Percentiles rank a stretch among this genome's conserved stretches.
phyloP scores from a whole-genome alignment of 1,284 basidiomycete species.

The Cystobasidiaceae sp. region DNA sequence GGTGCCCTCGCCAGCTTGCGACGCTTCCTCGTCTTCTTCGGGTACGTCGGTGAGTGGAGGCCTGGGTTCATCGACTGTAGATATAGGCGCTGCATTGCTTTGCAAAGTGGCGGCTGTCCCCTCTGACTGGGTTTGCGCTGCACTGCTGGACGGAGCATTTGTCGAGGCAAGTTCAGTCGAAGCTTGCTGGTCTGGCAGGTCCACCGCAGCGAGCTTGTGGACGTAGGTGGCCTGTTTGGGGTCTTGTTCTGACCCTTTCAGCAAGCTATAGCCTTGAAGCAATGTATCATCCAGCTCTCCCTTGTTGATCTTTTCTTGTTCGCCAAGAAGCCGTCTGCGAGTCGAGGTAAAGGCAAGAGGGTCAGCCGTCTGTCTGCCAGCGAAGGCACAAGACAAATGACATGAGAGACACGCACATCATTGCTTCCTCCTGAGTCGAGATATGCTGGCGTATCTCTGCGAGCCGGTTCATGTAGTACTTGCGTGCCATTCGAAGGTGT shows the following conservation, averaged over 20 bases:
- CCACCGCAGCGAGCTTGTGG: neutral
- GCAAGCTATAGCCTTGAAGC: neutral
- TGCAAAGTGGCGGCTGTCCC: neutral
- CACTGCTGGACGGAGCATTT: too few relatives aligned
- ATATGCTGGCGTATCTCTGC: neutral
- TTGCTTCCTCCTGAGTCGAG: slow-evolving; percentile 10
- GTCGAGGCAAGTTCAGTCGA: too few relatives aligned
- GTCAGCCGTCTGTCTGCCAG: neutral
- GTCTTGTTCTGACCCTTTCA: neutral
- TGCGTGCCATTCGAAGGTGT: slow-evolving; percentile 1
- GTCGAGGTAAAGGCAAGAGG: neutral
- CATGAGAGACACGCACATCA: neutral
- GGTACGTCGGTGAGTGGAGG: neutral
- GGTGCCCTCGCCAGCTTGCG: neutral
- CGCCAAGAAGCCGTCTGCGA: neutral
- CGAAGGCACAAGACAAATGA: neutral
- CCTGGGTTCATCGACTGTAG: neutral
- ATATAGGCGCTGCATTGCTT: too few relatives aligned
- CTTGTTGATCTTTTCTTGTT: neutral
- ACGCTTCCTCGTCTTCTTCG: neutral
- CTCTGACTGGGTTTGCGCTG: too few relatives aligned
- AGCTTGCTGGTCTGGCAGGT: neutral
- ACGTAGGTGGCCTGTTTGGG: neutral
- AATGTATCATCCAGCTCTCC: neutral
- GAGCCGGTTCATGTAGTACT: slow-evolving; percentile 6